Evolutionary conservation across 352 stramenopile species (phyloP).

Genomic region (Pythium brachiatum): DNA sequence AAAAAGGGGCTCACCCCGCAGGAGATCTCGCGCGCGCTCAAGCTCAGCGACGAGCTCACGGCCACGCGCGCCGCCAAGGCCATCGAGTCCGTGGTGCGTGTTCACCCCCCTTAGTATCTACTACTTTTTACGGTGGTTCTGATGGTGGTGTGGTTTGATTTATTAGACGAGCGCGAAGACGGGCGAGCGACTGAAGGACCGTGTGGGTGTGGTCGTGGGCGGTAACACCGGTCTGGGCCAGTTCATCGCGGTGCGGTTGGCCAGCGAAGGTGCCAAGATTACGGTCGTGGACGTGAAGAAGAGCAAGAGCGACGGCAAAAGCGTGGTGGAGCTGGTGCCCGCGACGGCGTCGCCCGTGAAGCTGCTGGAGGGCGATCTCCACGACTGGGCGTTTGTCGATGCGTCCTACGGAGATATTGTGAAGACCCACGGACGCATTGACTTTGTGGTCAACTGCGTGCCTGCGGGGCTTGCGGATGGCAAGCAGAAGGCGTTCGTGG

Average conservation of each 20-base stretch:
- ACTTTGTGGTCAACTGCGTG: slow-evolving; percentile 77
- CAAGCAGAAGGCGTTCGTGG: slow-evolving; percentile 37
- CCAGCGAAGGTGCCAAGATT: slow-evolving; percentile 61
- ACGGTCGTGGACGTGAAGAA: slow-evolving; percentile 42
- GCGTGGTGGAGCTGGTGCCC: slow-evolving; percentile 41
- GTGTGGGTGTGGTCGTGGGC: slow-evolving; percentile 60
- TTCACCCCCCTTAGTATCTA: neutral
- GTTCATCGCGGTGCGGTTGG: slow-evolving; percentile 56
- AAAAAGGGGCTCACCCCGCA: slow-evolving; percentile 72
- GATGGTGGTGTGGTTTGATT: slow-evolving; percentile 3
- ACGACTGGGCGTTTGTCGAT: slow-evolving; percentile 53
- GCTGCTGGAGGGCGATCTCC: slow-evolving; percentile 46
- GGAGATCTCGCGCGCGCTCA: slow-evolving; percentile 64
- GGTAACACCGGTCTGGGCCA: slow-evolving; percentile 59
- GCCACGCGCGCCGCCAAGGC: slow-evolving; percentile 44
- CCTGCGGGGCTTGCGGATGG: slow-evolving; percentile 29
- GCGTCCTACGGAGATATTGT: slow-evolving; percentile 37
- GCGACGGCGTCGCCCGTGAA: slow-evolving; percentile 27
- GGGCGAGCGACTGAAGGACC: slow-evolving; percentile 50
- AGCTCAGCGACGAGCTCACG: slow-evolving; percentile 67
- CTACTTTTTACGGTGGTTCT: neutral
- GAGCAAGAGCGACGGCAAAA: slow-evolving; percentile 28
- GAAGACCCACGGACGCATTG: slow-evolving; percentile 51
- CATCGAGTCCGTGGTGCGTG: slow-evolving; percentile 57
- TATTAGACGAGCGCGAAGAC: slow-evolving; percentile 51